Evolutionary conservation across 805 yeast genomes (phyloP).

Genomic region (Ogataea nonfermentans): DNA sequence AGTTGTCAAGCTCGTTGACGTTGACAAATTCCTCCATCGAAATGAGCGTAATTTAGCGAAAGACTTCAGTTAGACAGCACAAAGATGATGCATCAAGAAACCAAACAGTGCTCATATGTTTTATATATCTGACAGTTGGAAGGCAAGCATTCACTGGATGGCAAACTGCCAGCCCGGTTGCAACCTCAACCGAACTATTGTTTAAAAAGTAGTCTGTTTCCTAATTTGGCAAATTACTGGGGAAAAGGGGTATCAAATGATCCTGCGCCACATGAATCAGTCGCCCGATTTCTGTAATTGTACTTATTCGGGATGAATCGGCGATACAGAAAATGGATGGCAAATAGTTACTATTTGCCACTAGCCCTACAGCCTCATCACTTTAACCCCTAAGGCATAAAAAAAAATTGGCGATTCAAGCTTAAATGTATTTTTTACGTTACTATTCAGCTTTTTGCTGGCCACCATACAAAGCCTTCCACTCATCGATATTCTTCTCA

Average conservation of each 20-base stretch:
- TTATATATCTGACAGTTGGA: too few relatives aligned
- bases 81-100: too few relatives aligned
- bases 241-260: background rate
- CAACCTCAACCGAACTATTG: background rate
- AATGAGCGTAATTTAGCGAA: background rate
- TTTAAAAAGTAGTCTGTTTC: constrained; percentile 4
- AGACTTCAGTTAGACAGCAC: background rate
- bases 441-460: constrained; percentile 38
- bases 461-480: constrained; percentile 89
- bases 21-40: constrained; percentile 10
- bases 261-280: background rate
- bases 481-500: constrained; percentile 78
- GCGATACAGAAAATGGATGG: background rate
- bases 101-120: too few relatives aligned
- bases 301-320: background rate
- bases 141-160: background rate
- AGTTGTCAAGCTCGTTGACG: constrained; percentile 7
- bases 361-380: constrained; percentile 3
- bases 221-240: constrained; percentile 5
- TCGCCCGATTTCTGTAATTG: background rate
- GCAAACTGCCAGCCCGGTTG: background rate
- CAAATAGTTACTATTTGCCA: constrained; percentile 5
- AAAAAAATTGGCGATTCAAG: constrained; percentile 1
- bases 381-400: constrained; percentile 3
- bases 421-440: background rate